Percentiles rank a stretch among this genome's conserved stretches.
Conservation (phyloP, 106 monocot species). For the Dendrobium officinale region DNA sequence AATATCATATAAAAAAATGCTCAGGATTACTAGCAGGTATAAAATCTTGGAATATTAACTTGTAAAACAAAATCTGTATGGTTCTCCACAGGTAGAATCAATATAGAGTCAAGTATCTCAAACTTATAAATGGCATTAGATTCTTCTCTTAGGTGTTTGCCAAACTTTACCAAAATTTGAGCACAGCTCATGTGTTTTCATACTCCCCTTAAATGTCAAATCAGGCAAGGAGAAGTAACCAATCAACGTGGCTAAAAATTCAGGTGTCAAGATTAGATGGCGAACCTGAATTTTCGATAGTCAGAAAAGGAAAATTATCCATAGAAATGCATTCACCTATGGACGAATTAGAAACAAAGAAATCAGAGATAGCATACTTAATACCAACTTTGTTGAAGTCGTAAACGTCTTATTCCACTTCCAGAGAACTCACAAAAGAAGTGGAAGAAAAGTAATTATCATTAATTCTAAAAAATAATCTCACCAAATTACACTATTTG, state of each 20-base stretch:
- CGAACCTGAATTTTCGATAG: conserved; percentile 14
- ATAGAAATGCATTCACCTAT: conserved; percentile 19
- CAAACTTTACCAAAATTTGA: conserved; percentile 12
- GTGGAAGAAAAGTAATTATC: conserved; percentile 6
- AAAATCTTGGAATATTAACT: conserved; percentile 52
- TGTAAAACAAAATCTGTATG: conserved; percentile 26
- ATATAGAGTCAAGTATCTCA: conserved; percentile 62
- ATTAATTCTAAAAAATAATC: conserved; percentile 27
- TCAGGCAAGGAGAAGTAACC: conserved; percentile 82
- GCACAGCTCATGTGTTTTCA: conserved; percentile 12
- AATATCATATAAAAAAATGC: conserved; percentile 27
- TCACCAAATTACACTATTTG: conserved; percentile 7
- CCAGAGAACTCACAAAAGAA: background rate
- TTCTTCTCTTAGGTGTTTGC: conserved; percentile 2
- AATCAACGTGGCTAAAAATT: conserved; percentile 64
- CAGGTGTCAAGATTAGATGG: conserved; percentile 43
- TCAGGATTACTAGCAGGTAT: conserved; percentile 19
- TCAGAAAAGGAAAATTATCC: conserved; percentile 60
- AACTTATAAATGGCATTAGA: conserved; percentile 42
- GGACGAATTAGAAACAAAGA: conserved; percentile 12
- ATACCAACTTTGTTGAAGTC: conserved; percentile 7
- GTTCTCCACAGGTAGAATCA: conserved; percentile 64
- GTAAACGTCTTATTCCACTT: background rate
- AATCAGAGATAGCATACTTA: conserved; percentile 29
- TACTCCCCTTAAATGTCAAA: conserved; percentile 44